Conservation (phyloP, 768 basidiomycete species). For the Leccinellum rugosiceps region DNA sequence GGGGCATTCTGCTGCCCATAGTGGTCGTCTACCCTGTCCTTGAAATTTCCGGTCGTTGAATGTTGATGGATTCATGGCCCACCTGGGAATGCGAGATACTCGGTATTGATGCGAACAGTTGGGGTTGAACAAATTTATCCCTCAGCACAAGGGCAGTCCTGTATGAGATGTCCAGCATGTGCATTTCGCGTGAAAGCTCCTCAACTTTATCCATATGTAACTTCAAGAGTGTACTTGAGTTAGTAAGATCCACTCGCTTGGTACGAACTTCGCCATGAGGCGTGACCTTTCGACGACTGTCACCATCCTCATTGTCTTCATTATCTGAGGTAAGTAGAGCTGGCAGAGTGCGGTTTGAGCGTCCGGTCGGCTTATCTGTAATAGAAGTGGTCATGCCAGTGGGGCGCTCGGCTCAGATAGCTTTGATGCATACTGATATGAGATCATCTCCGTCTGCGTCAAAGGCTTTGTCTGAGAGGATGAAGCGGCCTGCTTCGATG, state of each 20-base stretch:
- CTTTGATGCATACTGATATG: neutral
- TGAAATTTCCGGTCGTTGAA: too few species aligned
- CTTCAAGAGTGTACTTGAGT: neutral
- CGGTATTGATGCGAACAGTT: too few species aligned
- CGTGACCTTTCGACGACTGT: neutral
- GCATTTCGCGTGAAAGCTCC: neutral
- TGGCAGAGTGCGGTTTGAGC: neutral
- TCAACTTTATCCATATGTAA: neutral
- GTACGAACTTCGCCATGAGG: neutral
- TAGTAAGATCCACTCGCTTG: neutral
- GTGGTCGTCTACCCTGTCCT: too few species aligned
- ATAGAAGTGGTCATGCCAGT: neutral
- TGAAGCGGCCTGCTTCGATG: neutral
- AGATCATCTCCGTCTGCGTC: neutral
- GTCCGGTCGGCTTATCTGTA: too few species aligned
- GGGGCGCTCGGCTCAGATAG: neutral
- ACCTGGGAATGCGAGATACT: too few species aligned
- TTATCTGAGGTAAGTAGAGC: neutral
- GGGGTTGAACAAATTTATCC: too few species aligned
- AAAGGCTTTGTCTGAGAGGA: neutral
- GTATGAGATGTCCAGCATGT: neutral
- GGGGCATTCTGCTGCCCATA: too few species aligned
- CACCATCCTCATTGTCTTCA: neutral
- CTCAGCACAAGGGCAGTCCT: too few species aligned
- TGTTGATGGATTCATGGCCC: too few species aligned